A percentile compares a stretch with the other conserved stretches of the same genome.
phyloP scores from a whole-genome alignment of 2,329 filamentous ascomycete genomes.

The Trichocomaceae sp. region DNA sequence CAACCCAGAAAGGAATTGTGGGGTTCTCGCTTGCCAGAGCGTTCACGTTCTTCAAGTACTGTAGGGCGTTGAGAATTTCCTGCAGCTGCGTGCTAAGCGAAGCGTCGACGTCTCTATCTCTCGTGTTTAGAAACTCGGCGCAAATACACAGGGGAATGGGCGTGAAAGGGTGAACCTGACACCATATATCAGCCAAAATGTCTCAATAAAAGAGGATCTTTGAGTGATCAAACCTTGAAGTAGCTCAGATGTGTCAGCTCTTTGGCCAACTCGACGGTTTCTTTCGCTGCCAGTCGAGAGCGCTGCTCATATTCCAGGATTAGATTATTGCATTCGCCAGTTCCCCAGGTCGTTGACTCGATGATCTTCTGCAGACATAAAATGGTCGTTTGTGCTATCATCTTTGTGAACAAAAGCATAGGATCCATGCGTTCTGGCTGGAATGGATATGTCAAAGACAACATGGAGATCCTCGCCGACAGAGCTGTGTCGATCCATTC shows the following conservation, averaged over 20 bases:
- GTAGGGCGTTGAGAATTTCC: slow-evolving; percentile 13
- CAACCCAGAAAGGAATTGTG: slow-evolving; percentile 3
- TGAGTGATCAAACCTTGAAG: slow-evolving; percentile 12
- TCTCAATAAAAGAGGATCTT: neutral
- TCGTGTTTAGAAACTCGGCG: slow-evolving; percentile 14
- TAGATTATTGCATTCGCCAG: slow-evolving; percentile 8
- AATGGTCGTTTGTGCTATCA: slow-evolving; percentile 16
- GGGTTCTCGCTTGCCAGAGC: slow-evolving; percentile 14
- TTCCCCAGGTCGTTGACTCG: slow-evolving; percentile 7
- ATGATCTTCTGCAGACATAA: slow-evolving; percentile 16
- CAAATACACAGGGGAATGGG: slow-evolving; percentile 16
- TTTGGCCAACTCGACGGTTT: slow-evolving; percentile 14
- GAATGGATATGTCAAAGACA: slow-evolving; percentile 15
- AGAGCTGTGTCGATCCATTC: slow-evolving; percentile 16
- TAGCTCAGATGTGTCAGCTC: slow-evolving; percentile 14
- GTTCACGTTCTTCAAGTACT: slow-evolving; percentile 14
- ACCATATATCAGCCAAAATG: neutral
- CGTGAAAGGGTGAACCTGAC: slow-evolving; percentile 15
- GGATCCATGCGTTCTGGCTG: slow-evolving; percentile 13
- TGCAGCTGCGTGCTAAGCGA: slow-evolving; percentile 11
- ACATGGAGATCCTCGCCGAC: slow-evolving; percentile 12
- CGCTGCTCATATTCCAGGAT: slow-evolving; percentile 12
- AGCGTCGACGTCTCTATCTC: slow-evolving; percentile 11
- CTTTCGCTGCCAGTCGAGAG: slow-evolving; percentile 11
- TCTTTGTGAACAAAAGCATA: slow-evolving; percentile 18